These are phyloP conservation scores for Tolypocladium ovalisporum DNA, from an alignment of 2,329 filamentous ascomycete genomes.

Conservation along the genomic window DNA sequence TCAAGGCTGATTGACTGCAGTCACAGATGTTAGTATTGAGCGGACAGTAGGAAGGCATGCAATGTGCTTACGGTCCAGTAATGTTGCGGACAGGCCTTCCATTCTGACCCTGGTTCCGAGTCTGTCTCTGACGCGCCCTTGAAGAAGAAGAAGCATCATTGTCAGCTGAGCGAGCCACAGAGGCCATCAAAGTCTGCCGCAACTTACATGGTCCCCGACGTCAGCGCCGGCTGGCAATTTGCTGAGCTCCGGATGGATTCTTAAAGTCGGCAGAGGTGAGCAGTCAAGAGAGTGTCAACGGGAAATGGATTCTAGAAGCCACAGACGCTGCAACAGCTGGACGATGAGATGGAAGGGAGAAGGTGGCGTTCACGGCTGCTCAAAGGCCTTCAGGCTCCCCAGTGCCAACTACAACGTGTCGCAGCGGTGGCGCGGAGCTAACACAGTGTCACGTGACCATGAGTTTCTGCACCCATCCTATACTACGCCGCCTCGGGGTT, in stretches of 20 bases:
- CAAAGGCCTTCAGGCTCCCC: constrained; percentile 4
- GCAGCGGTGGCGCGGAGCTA: constrained; percentile 10
- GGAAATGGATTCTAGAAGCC: not conserved
- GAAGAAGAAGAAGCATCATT: not conserved
- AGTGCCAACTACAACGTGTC: constrained; percentile 9
- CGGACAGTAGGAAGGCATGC: not conserved
- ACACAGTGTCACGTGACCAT: constrained; percentile 27
- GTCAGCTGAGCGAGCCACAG: not conserved
- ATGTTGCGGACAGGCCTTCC: constrained; percentile 20
- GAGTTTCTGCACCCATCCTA: no score
- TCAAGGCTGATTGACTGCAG: constrained; percentile 38
- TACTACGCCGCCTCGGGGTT: not conserved
- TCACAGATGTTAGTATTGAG: constrained; percentile 3
- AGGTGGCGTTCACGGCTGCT: not conserved
- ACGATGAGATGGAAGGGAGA: not conserved
- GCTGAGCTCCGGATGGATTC: no score
- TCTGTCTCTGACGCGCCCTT: constrained; percentile 3
- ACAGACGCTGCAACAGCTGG: not conserved
- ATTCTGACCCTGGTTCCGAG: constrained; percentile 4
- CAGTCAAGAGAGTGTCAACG: not conserved
- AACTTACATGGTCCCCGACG: not conserved
- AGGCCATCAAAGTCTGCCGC: not conserved
- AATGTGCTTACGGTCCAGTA: constrained; percentile 24
- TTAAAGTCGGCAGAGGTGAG: no score
- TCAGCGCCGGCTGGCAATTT: not conserved